Conservation (phyloP, 2,329 filamentous ascomycete genomes). For the Sarocladium oryzae region DNA sequence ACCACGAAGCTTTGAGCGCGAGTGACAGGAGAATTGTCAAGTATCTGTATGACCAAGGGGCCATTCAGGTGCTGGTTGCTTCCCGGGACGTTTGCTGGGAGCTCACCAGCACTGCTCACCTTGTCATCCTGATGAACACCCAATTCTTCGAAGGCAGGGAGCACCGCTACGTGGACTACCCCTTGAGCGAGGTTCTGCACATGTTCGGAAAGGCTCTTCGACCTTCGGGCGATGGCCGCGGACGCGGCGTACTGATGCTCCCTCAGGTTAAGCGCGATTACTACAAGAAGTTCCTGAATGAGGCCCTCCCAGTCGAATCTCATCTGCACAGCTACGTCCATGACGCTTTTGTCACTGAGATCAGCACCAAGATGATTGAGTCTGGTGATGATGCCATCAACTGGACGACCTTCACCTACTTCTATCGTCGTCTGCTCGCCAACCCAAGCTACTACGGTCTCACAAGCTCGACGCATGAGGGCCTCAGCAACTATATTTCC, state of each 20-base stretch:
- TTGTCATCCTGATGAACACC: constrained; percentile 95
- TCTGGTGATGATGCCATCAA: constrained; percentile 96
- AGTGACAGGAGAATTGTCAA: constrained; percentile 92
- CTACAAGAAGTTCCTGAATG: constrained; percentile 97
- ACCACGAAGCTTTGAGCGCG: constrained; percentile 83
- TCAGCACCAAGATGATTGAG: constrained; percentile 91
- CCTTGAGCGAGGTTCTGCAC: constrained; percentile 86
- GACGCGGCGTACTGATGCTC: constrained; percentile 93
- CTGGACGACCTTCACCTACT: constrained; percentile 98
- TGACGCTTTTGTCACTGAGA: constrained; percentile 94
- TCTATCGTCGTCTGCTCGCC: constrained; percentile 87
- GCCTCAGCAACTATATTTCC: constrained; percentile 87
- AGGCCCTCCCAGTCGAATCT: constrained; percentile 91
- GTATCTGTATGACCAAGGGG: constrained; percentile 82
- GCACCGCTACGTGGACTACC: constrained; percentile 95
- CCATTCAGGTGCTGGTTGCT: constrained; percentile 74
- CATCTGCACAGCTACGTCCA: constrained; percentile 87
- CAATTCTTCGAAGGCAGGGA: constrained; percentile 96
- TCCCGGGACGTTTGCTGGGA: constrained; percentile 94
- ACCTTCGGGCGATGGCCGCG: constrained; percentile 69
- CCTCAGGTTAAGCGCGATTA: constrained; percentile 92
- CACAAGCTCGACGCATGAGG: constrained; percentile 81
- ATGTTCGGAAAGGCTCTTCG: constrained; percentile 95
- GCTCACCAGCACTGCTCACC: constrained; percentile 76
- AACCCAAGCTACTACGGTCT: constrained; percentile 97